Base-by-base conservation (phyloP, 1,284 basidiomycete genomes). In the Cutaneotrichosporon cavernicola region DNA sequence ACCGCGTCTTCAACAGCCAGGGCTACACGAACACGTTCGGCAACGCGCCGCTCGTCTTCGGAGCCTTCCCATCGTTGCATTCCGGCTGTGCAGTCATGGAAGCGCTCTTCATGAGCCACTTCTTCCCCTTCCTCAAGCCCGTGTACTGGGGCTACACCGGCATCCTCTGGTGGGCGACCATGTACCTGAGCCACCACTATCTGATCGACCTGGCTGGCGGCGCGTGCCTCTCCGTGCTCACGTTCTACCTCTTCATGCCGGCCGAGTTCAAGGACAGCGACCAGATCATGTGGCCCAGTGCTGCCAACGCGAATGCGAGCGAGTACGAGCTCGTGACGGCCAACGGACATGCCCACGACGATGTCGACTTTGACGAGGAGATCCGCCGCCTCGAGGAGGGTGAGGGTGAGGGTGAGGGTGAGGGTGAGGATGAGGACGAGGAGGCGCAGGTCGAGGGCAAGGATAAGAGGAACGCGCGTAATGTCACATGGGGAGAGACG, bases 181-280 rank as follows among this genome's bases (percentile, higher is more conserved):
- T 99, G 96, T 97, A 97, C 83, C 88, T 96, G 71, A 92, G 91
- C 6, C 94, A 97, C 78, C 93, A 98, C 83, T 99, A 98, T 84
- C 88, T 98, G 71, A 92, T 99, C 81, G 97, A 99, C 76, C 89
- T 98, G 71, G 91, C 95, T 43, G 91, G 89, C 4, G 96, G 96
- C 8, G 92, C 91, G 0, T 97, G 94, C 76, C 85, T 99, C 64
- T 89, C 93, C 22, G 89, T 90, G 16, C 85, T 87, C 14, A 89
- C 86, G 74, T 99, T 98, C 84, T 97, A 96, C 82, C 79, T 91
- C 70, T 89, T 89, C 81, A 87, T 96, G 72, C 91, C 92, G 0
- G 87, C 90, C 67, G 87, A 90, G 65, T 84, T 93, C 69, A 86
- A 86, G 69, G 86, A 87, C 60, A 73, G 85, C 16, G 83, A 84